Conservation (phyloP, 2,329 filamentous ascomycete species). For the Colletotrichum liriopes region DNA sequence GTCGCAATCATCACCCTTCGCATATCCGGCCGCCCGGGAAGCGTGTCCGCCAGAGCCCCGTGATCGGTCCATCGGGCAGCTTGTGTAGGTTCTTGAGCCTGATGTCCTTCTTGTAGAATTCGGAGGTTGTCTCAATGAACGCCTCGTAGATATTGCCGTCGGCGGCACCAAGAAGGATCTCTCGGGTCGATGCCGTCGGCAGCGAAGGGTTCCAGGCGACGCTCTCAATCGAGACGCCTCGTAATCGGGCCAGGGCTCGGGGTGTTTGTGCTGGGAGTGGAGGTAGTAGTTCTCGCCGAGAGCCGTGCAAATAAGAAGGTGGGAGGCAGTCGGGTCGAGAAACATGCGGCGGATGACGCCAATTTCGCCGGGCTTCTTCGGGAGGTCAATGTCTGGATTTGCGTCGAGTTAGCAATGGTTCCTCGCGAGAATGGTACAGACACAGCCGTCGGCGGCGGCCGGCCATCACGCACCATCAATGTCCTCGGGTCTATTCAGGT, state of each 20-base stretch:
- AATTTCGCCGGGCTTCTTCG: constrained; percentile 91
- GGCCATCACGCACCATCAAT: constrained; percentile 80
- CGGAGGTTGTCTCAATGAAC: constrained; percentile 93
- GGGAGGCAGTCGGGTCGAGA: constrained; percentile 95
- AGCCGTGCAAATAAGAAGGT: constrained; percentile 91
- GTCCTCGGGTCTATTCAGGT: constrained; percentile 92
- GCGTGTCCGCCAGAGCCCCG: constrained; percentile 86
- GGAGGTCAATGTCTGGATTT: constrained; percentile 89
- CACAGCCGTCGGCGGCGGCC: constrained; percentile 25
- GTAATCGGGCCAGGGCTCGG: constrained; percentile 84
- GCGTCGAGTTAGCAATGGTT: constrained; percentile 31
- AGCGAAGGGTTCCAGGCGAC: constrained; percentile 95
- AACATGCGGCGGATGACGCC: constrained; percentile 97
- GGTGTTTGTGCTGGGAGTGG: constrained; percentile 92
- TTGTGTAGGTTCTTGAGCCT: constrained; percentile 88
- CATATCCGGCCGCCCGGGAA: constrained; percentile 78
- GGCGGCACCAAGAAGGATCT: constrained; percentile 92
- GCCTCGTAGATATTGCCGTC: constrained; percentile 96
- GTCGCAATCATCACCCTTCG: constrained; percentile 87
- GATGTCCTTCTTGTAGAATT: constrained; percentile 96
- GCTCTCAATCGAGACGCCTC: constrained; percentile 89
- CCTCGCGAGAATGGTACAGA: constrained; percentile 20
- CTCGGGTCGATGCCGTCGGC: constrained; percentile 92
- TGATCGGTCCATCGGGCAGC: constrained; percentile 85
- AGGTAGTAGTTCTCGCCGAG: constrained; percentile 98